Base-by-base conservation (phyloP, 345 rosid species). In the Excoecaria cochinchinensis region DNA sequence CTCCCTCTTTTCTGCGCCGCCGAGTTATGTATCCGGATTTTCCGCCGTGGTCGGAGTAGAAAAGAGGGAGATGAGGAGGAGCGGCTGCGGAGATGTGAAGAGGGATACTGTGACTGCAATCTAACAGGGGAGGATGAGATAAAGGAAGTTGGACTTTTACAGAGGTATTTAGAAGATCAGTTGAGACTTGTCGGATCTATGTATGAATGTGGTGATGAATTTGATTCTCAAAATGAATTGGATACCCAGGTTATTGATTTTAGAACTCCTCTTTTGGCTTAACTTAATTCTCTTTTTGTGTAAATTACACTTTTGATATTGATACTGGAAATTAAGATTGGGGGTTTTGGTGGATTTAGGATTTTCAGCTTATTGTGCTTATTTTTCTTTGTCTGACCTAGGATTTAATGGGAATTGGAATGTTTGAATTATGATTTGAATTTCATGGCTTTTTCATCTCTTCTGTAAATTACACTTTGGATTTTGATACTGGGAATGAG, bases 101-200 rank as follows among this genome's bases (percentile, higher is more conserved):
- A 86, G 71, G 94, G 92, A 14, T 58, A 48, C 22, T 77, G 88
- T 52, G 42, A 76, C 25, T 76, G 87, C 75, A 77, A 60, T 1
- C 80, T 6, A 1, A 79, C 46, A 38, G 84, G 22, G 42, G 85
- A 74, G 52, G 84, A 39, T 13, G 31, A 31, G 31, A 31, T 31
- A 31, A 67, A 64, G 40, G 89, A 76, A 76, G 73, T 80, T 11
- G 85, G 87, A 58, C 67, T 90, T 74, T 86, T 88, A 61, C 86
- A 86, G 52, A 86, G 92, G 80, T 90, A 90, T 80, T 79, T 90
- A 68, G 94, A 88, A 71, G 92, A 90, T 86, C 92, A 90, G 77
- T 48, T 90, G 77, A 42, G 73, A 22, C 84, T 90, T 31, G 90
- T 86, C 31, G 85, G 82, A 79, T 83, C 89, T 36, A 80, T 84